A percentile compares a stretch with the other conserved stretches of the same genome.
These are phyloP conservation scores for Trypanosoma rangeli DNA, from an alignment of 208 protist genomes.

Conservation along the genomic window DNA sequence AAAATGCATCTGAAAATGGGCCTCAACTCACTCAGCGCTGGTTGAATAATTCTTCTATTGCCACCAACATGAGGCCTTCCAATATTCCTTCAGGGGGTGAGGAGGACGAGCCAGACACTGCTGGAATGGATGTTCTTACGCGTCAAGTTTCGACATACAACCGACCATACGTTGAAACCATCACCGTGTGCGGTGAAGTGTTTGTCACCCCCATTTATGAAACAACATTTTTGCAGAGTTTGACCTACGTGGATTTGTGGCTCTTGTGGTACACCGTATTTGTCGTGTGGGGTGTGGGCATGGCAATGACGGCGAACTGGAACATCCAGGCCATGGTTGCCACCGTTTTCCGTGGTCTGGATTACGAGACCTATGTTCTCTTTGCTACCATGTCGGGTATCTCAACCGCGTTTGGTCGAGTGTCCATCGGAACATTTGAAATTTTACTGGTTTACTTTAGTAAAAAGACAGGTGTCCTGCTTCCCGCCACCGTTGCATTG, in stretches of 20 bases:
- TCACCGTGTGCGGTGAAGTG: slow-evolving; percentile 51
- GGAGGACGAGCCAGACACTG: background rate
- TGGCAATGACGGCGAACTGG: slow-evolving; percentile 49
- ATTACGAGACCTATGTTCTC: slow-evolving; percentile 50
- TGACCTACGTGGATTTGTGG: slow-evolving; percentile 57
- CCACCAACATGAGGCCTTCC: background rate
- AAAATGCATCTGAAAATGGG: background rate
- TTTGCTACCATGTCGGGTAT: slow-evolving; percentile 53
- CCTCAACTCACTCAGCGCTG: background rate
- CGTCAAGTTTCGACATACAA: slow-evolving; percentile 34
- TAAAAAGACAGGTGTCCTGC: background rate
- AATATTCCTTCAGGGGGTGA: background rate
- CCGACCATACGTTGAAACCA: slow-evolving; percentile 38
- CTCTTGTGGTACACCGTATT: slow-evolving; percentile 47
- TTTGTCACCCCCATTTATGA: slow-evolving; percentile 58
- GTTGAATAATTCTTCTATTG: slow-evolving; percentile 7
- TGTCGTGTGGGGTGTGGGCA: slow-evolving; percentile 50
- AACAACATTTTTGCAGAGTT: slow-evolving; percentile 41
- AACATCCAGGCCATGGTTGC: slow-evolving; percentile 48
- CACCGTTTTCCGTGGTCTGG: slow-evolving; percentile 28
- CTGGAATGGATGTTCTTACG: slow-evolving; percentile 2
- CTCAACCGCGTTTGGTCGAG: slow-evolving; percentile 38
- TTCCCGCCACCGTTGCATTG: slow-evolving; percentile 6
- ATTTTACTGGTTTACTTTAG: background rate
- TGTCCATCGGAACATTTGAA: slow-evolving; percentile 47